Base-by-base conservation (phyloP, 257 asterid genomes). In the Solanum verrucosum region DNA sequence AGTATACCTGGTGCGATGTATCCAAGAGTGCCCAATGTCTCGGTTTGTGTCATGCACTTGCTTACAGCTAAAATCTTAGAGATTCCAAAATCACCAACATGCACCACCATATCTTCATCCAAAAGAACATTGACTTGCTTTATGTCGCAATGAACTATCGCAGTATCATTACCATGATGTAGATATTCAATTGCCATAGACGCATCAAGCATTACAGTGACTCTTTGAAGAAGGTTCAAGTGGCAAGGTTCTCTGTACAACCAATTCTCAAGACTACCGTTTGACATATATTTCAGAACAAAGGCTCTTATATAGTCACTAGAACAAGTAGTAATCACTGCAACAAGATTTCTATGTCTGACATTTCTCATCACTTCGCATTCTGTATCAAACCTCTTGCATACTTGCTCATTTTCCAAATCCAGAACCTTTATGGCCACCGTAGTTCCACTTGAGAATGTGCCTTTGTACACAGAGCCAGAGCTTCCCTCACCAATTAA, bases 1-100 rank as follows among this genome's bases (percentile, higher is more conserved):
- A 38, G 44, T 42, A 25, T 90, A 90, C 93, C 91, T 89, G 91
- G 93, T 15, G 93, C 92, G 5, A 89, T 86, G 49, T 92, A 92
- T 38, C 92, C 91, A 34, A 92, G 74, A 15, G 93, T 90, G 2
- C 90, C 91, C 25, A 92, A 86, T 20, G 52, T 44, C 52, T 91
- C 84, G 0, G 90, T 92, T 0, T 81, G 91, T 13, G 75, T 73
- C 33, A 27, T 35, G 27, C 72, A 35, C n/a, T 74, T 84, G 9
- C 78, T 87, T 59, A 67, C 70, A 0, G 34, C 88, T 20, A 89
- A 38, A 10, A 90, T 85, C 83, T 92, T 92, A 0, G 93, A 84
- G 73, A 92, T 92, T 16, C 93, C 93, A 37, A 92, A 92, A 86
- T 92, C 84, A 74, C 83, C 9, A 2, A 20, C 83, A 37, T 74